Evolutionary conservation across 2,329 filamentous ascomycete species (phyloP), one percentile per base, ranked within the genome.

Genomic region (Cladosporium cucumerinum): DNA sequence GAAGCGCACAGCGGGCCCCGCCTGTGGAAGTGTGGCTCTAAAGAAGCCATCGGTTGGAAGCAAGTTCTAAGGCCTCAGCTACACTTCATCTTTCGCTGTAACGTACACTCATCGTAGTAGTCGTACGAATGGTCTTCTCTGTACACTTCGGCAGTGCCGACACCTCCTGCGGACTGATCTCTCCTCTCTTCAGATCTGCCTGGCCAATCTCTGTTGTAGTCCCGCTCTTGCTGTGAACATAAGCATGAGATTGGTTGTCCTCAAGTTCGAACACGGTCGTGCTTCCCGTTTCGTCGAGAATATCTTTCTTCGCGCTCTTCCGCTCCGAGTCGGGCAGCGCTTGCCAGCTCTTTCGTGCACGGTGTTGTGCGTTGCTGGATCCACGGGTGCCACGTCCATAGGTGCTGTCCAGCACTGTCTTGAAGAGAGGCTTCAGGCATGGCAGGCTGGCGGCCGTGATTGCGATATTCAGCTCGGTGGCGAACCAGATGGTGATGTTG

Each of bases 381-480:
- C 36, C 36, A 3, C 25, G 26, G 16, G 36, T 43, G 25, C 57
- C 57, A 16, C 34, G 43, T n/a, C 25, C 57, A 3, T 59, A 59
- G 18, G 36, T 59, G 39, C 57, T 59, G 39, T 18, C 36, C 16
- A 59, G n/a, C 5, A 59, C 36, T 16, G 25, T 26, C 36, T 59
- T 64, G 66, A 67, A 67, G 3, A 70, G 65, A 1, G 68, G 68
- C 52, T 66, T 66, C 3, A 70, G 51, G 2, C 66, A 59, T 2
- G 68, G 68, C 5, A 69, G 55, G 14, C 67, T 66, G 14, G 68
- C 67, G 26, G 66, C 66, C 8, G 66, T 68, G 46, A 70, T 67
- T 23, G 66, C 68, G 23, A 70, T 81, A 25, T 70, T 70, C 28
- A 70, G 63, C 57, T 70, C 68, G 12, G 69, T 61, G 1, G 66